A percentile compares a stretch with the other conserved stretches of the same genome.
Evolutionary conservation across 192 early-diverging fungal genomes (phyloP).

Genomic region (Coemansia sp.): DNA sequence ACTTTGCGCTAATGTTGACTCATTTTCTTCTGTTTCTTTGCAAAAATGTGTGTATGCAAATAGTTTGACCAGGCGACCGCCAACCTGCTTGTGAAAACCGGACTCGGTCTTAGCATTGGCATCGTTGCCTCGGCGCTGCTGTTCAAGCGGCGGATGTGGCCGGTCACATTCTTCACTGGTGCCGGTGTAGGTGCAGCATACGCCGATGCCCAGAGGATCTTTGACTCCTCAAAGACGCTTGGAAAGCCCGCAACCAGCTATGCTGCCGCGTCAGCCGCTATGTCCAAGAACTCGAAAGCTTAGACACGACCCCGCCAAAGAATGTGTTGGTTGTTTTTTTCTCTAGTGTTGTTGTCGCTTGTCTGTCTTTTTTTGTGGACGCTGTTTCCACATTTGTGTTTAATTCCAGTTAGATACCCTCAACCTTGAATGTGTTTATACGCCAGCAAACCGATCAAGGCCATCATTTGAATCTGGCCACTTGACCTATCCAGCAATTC

Average conservation of each 20-base stretch:
- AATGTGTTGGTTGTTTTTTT: background rate
- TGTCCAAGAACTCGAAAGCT: background rate
- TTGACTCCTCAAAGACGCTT: conserved; percentile 48
- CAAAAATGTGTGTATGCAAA: background rate
- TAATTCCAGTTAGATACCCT: too few relatives aligned
- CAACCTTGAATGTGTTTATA: too few relatives aligned
- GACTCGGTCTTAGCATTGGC: conserved; percentile 79
- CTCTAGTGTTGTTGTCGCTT: background rate
- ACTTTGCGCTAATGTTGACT: background rate
- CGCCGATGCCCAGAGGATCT: conserved; percentile 71
- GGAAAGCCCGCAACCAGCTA: conserved; percentile 23
- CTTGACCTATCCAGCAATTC: background rate
- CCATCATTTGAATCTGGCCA: background rate
- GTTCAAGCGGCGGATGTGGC: conserved; percentile 86
- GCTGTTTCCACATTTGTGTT: too few relatives aligned
- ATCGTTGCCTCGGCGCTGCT: conserved; percentile 83
- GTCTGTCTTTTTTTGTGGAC: too few relatives aligned
- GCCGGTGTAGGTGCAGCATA: conserved; percentile 81
- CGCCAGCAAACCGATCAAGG: too few relatives aligned
- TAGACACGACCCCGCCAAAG: background rate
- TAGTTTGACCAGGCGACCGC: conserved; percentile 87
- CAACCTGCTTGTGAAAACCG: conserved; percentile 80
- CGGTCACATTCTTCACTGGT: conserved; percentile 79
- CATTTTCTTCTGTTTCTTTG: background rate
- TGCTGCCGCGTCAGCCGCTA: background rate